These are phyloP conservation scores for Zizania palustris DNA, from an alignment of 202 grass and related monocot species.

Conservation along the genomic window DNA sequence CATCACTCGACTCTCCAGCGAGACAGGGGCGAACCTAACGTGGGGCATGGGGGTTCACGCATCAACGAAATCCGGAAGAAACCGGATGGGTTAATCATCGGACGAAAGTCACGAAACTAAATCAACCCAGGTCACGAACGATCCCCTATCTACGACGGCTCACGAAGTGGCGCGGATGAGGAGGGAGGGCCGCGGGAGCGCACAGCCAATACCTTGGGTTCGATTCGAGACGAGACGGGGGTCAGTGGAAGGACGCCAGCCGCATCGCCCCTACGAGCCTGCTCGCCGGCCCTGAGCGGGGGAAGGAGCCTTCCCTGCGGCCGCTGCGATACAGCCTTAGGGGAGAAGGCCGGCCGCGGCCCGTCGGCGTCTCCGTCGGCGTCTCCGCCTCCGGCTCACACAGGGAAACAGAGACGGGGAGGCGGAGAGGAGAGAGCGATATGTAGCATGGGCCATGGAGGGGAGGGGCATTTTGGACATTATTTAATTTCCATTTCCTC, in stretches of 20 bases:
- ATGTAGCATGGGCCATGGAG: no score
- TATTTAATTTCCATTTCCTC: no score
- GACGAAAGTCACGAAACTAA: no score
- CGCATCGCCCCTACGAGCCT: neutral
- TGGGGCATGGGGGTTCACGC: neutral
- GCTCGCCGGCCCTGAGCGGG: neutral
- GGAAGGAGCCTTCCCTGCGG: no score
- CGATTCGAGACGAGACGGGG: neutral
- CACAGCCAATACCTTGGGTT: neutral
- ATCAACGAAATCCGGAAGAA: neutral
- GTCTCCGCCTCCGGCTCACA: no score
- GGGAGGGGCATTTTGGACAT: no score
- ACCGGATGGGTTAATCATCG: neutral
- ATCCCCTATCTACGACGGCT: neutral
- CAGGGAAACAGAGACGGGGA: no score
- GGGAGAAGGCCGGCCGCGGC: no score
- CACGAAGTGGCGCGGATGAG: neutral
- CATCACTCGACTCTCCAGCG: slow-evolving; percentile 31
- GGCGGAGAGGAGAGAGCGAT: no score
- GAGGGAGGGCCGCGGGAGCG: neutral
- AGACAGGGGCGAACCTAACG: neutral
- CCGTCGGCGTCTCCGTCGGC: no score
- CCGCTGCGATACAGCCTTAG: neutral
- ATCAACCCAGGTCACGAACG: no score
- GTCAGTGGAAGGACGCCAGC: neutral